A percentile compares a stretch with the other conserved stretches of the same genome.
phyloP scores from a whole-genome alignment of 2,329 filamentous ascomycete genomes.

The Fusarium sp. region DNA sequence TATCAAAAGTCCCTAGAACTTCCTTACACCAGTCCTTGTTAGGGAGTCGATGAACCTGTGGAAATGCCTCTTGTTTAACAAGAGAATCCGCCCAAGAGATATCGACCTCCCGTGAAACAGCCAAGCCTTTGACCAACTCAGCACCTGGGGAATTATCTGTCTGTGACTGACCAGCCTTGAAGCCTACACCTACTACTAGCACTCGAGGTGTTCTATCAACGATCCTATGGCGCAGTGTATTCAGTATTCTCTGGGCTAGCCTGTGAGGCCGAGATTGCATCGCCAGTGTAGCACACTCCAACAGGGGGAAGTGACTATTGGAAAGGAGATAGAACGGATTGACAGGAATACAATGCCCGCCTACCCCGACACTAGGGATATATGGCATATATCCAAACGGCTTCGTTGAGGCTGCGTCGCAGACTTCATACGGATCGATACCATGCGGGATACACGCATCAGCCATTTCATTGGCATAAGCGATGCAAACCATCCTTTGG shows the following conservation, averaged over 20 bases:
- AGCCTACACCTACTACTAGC: slow-evolving; percentile 59
- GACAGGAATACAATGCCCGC: slow-evolving; percentile 66
- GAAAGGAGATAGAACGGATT: slow-evolving; percentile 65
- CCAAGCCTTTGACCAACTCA: slow-evolving; percentile 52
- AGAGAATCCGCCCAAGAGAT: slow-evolving; percentile 57
- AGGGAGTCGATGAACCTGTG: slow-evolving; percentile 52
- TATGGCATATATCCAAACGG: slow-evolving; percentile 64
- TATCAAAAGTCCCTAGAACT: slow-evolving; percentile 53
- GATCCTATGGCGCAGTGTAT: slow-evolving; percentile 32
- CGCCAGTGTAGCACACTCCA: slow-evolving; percentile 55
- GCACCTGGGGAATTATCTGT: slow-evolving; percentile 59
- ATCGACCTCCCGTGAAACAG: slow-evolving; percentile 51
- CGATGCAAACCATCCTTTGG: slow-evolving; percentile 65
- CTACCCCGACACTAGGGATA: slow-evolving; percentile 60
- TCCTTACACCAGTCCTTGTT: slow-evolving; percentile 53
- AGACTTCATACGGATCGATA: slow-evolving; percentile 64
- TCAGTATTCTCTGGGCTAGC: slow-evolving; percentile 51
- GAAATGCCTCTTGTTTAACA: slow-evolving; percentile 54
- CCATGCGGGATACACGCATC: slow-evolving; percentile 58
- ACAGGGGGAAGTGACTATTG: slow-evolving; percentile 59
- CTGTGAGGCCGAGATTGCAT: slow-evolving; percentile 56
- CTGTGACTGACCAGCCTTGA: slow-evolving; percentile 60
- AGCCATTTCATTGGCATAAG: slow-evolving; percentile 66
- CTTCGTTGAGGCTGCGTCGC: slow-evolving; percentile 59
- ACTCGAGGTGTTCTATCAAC: slow-evolving; percentile 45